Evolutionary conservation across 306 rosid species (phyloP).

Genomic region (Boehmeria nivea): DNA sequence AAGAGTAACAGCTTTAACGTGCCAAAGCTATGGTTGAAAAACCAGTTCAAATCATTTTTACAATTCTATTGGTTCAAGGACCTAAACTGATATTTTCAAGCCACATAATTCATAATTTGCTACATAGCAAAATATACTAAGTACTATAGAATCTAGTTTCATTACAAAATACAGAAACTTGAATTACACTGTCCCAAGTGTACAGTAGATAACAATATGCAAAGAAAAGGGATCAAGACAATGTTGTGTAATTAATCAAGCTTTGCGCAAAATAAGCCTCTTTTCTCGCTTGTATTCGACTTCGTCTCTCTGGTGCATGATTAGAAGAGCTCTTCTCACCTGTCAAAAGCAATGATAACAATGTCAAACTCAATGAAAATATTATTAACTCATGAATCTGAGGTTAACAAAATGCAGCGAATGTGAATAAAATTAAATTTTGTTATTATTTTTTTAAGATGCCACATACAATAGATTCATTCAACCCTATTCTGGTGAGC

Average conservation of each 20-base stretch:
- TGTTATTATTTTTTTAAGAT: neutral
- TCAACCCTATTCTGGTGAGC: slow-evolving; percentile 89
- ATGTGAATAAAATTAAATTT: neutral
- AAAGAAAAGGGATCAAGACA: neutral
- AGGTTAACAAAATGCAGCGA: neutral
- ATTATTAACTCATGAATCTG: neutral
- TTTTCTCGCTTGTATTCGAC: slow-evolving; percentile 96
- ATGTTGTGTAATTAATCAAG: slow-evolving; percentile 27
- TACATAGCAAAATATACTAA: no score
- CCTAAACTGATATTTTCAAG: no score
- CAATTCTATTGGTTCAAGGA: no score
- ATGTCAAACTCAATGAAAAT: neutral
- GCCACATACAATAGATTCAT: slow-evolving; percentile 76
- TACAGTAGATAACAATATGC: slow-evolving; percentile 2
- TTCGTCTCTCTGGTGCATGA: slow-evolving; percentile 99
- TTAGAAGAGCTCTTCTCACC: slow-evolving; percentile 95
- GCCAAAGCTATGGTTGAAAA: no score
- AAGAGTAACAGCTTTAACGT: no score
- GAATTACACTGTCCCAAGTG: no score
- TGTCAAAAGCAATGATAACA: slow-evolving; percentile 18
- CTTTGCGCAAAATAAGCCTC: slow-evolving; percentile 70
- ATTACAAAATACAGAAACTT: slow-evolving; percentile 1
- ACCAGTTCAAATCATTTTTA: no score
- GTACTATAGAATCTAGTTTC: neutral
- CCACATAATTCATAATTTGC: no score